Evolutionary conservation across 495 filamentous ascomycete species (phyloP), one percentile per base, ranked within the genome.

Genomic region (Trichoderma gamsii): DNA sequence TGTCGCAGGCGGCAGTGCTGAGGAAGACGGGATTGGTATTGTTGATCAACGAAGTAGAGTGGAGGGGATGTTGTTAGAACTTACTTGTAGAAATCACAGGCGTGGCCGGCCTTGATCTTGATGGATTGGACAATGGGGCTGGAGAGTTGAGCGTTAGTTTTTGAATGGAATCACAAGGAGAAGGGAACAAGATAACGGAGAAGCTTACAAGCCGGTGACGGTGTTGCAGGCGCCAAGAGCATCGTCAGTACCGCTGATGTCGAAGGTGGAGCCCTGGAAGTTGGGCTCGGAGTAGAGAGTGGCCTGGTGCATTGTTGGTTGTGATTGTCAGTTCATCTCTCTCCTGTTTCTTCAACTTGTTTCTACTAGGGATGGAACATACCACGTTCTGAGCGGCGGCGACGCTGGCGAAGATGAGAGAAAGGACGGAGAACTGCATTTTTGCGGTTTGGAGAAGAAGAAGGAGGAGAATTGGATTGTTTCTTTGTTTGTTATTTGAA

Each of bases 221-320:
- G 56, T 1, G 23, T 18, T 61, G 56, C 56, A 61, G 8, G 1
- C 9, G 3, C 56, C 56, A 32, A 61, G 8, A 1, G 27, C 23
- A 52, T 52, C 49, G 5, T 52, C 49, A 61, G 56, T 23, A 25
- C 56, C 56, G 56, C 13, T 61, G 56, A 61, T 61, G 25, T 12
- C n/a, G 56, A 18, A 61, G 56, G 56, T 29, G 23, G 56, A 23
- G 56, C 56, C 56, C 56, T 61, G 2, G 56, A 61, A 61, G 56
- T 61, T 32, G 56, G 56, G 11, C 3, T 32, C 23, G 1, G 56
- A 61, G 56, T 29, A 61, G 56, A 61, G 56, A 32, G 56, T 61
- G 27, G 56, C 56, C 56, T 61, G 21, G 8, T 56, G 1, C 43
- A 18, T 4, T 38, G 35, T 38, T 38, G 35, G 7, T 38, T 38